Conservation (phyloP, 2,329 filamentous ascomycete genomes). For the Pyrenochaeta sp. region DNA sequence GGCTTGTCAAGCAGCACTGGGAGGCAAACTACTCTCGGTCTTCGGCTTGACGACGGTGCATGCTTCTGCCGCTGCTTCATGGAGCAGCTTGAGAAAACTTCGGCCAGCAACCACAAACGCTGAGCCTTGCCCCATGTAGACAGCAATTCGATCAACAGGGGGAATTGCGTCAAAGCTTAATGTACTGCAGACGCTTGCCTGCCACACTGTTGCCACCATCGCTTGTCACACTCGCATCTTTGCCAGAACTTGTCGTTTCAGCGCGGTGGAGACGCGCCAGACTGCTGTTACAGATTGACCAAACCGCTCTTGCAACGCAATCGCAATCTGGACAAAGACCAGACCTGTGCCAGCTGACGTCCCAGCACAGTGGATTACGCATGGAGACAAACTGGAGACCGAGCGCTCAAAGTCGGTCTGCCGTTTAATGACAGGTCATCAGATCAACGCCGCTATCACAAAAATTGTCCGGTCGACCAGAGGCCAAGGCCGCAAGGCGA, state of each 20-base stretch:
- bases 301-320: slow-evolving; percentile 15
- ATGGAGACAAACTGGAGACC: slow-evolving; percentile 33
- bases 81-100: slow-evolving; percentile 6
- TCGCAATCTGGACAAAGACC: slow-evolving; percentile 13
- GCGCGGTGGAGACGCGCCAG: slow-evolving; percentile 20
- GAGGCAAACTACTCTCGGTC: slow-evolving; percentile 5
- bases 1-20: slow-evolving; percentile 23
- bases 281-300: slow-evolving; percentile 24
- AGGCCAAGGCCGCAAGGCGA: not conserved
- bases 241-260: slow-evolving; percentile 26
- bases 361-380: slow-evolving; percentile 35
- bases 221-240: slow-evolving; percentile 17
- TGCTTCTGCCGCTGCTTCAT: slow-evolving; percentile 8
- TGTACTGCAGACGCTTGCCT: slow-evolving; percentile 15
- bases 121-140: slow-evolving; percentile 15
- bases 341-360: slow-evolving; percentile 16
- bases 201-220: slow-evolving; percentile 25
- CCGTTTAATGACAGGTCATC: slow-evolving; percentile 30
- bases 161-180: slow-evolving; percentile 26
- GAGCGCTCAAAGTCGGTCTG: slow-evolving; percentile 17
- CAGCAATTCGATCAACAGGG: slow-evolving; percentile 31
- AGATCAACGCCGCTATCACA: slow-evolving; percentile 9
- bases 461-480: not conserved
- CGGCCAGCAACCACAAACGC: slow-evolving; percentile 6
- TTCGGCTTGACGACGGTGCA: slow-evolving; percentile 1